Base-by-base conservation (phyloP, 164 flowering plant species). In the Magnolia kwangsiensis region DNA sequence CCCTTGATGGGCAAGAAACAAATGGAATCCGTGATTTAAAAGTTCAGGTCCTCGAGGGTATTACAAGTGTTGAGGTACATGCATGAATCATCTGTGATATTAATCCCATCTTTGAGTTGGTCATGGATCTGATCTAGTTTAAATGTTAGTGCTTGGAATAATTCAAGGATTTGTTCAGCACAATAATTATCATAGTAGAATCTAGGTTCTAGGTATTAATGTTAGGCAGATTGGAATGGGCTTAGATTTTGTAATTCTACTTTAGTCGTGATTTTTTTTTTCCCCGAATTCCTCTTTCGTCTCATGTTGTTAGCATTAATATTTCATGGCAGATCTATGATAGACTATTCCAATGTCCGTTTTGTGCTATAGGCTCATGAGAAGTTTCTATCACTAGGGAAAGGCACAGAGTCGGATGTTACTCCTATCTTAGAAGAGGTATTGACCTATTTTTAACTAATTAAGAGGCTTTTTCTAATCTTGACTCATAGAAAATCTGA, bases 1-100 rank as follows among this genome's bases (percentile, higher is more conserved):
- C 27, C n/a, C 51, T 72, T 69, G 3, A 69, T 73, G 67, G 87
- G 75, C 79, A 94, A 98, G 93, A 67, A 82, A 64, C 80, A 3
- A 95, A 90, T 74, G 98, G 96, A 66, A 73, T 96, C 73, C 29
- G 88, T 73, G 86, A 86, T 83, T 81, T 96, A 75, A 88, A 83
- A 76, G 92, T 92, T 81, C 84, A 82, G 83, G 75, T 94, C 71
- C 67, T 81, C 61, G 98, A 92, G 85, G 95, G 98, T 29, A 88
- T 96, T 78, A 97, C 94, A 70, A 89, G 84, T 80, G 93, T 96
- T 59, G 92, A 91, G 98, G 97, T 91, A 58, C 21, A 74, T 51
- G 69, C 5, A 13, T 24, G n/a, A 49, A 51, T 51, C 8, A 18
- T 59, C 14, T 74, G 45, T 37, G 45, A 37, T 37, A 37, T 37